A percentile compares a stretch with the other conserved stretches of the same genome.
Conservation (phyloP, 1,139 yeast species). For the Hemisphaericaspora xylanilytica region DNA sequence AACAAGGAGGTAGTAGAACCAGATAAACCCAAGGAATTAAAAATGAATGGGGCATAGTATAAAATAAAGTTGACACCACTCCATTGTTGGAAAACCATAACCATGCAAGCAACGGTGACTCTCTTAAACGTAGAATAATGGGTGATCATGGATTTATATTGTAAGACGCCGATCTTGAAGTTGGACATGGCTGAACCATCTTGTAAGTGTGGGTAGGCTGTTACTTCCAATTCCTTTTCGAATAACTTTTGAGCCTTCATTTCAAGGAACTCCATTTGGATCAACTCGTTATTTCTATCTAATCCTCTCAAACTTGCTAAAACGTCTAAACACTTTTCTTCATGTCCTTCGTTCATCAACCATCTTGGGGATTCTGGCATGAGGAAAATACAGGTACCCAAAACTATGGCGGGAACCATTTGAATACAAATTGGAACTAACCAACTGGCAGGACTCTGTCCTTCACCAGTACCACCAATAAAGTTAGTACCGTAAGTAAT, state of each 20-base stretch:
- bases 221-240: slow-evolving; percentile 62
- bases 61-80: slow-evolving; percentile 92
- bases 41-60: slow-evolving; percentile 90
- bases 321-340: slow-evolving; percentile 71
- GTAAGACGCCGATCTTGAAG: too few relatives aligned
- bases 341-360: slow-evolving; percentile 84
- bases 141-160: too few relatives aligned
- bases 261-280: slow-evolving; percentile 54
- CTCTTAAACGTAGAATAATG: too few relatives aligned
- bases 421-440: slow-evolving; percentile 77
- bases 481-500: slow-evolving; percentile 78
- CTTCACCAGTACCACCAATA: too few relatives aligned
- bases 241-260: slow-evolving; percentile 61
- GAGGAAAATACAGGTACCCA: slow-evolving; percentile 69
- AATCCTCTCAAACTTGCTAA: slow-evolving; percentile 46
- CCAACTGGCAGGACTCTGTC: slow-evolving; percentile 61
- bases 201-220: slow-evolving; percentile 59
- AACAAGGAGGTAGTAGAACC: slow-evolving; percentile 85
- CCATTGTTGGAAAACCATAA: slow-evolving; percentile 88
- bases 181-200: slow-evolving; percentile 59
- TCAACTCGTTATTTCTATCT: too few relatives aligned
- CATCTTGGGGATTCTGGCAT: slow-evolving; percentile 90
- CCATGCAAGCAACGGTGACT: slow-evolving; percentile 84
- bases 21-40: slow-evolving; percentile 93
- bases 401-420: slow-evolving; percentile 66